phyloP scores from a whole-genome alignment of 805 yeast species.

The Yarrowia sp. region DNA sequence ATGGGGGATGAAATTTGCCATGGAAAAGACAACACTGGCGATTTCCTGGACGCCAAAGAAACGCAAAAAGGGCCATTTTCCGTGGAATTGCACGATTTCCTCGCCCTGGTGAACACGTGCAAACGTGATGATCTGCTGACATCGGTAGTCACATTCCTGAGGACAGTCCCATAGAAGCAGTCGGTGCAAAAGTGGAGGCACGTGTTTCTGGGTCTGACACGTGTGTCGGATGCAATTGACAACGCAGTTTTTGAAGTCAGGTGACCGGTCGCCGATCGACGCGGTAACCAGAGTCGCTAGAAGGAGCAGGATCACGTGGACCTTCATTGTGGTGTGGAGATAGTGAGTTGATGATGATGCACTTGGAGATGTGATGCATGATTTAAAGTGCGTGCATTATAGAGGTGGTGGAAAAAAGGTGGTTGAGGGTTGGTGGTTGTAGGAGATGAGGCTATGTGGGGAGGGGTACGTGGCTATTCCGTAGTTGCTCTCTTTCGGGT shows the following conservation, averaged over 20 bases:
- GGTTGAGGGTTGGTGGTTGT: no score
- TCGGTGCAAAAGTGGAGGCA: conserved; percentile 53
- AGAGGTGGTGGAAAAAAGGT: no score
- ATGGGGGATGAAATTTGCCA: conserved; percentile 73
- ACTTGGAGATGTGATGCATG: not conserved
- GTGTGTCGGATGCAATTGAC: conserved; percentile 50
- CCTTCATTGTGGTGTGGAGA: not conserved
- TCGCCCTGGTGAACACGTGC: conserved; percentile 57
- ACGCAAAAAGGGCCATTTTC: conserved; percentile 94
- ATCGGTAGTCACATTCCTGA: conserved; percentile 88
- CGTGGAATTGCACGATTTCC: conserved; percentile 85
- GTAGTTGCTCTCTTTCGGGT: no score
- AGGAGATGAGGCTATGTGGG: no score
- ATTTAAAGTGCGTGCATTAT: no score
- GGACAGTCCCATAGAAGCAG: conserved; percentile 75
- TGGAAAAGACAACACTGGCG: conserved; percentile 79
- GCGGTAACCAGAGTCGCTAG: conserved; percentile 46
- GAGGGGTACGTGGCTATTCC: no score
- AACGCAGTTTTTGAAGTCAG: conserved; percentile 58
- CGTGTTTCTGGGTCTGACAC: conserved; percentile 48
- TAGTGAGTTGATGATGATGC: not conserved
- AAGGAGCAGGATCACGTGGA: conserved; percentile 45
- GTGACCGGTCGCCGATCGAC: conserved; percentile 61
- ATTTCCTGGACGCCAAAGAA: conserved; percentile 84
- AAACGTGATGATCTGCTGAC: conserved; percentile 78